Base-by-base conservation (phyloP, 805 yeast genomes). In the Candida vartiovaarae region DNA sequence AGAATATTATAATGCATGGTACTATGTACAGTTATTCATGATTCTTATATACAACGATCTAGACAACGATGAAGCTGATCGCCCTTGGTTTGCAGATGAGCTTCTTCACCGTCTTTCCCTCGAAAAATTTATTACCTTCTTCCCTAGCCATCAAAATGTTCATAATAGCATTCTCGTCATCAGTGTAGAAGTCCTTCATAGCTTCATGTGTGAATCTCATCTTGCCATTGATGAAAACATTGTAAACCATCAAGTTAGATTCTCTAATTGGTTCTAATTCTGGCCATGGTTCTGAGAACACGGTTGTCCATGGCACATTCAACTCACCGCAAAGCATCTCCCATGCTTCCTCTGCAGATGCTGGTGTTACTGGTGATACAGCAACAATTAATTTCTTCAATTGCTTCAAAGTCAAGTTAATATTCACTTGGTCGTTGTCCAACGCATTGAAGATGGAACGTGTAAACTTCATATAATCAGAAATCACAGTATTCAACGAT, bases 381-480 rank as follows among this genome's bases (percentile, higher is more conserved):
- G 78, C 60, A n/a, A 76, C 68, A 15, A 88, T 53, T 15, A 89
- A 64, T 42, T 75, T 77, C 49, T 72, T 67, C 46, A 72, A 72
- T 1, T 75, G 64, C 38, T 75, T 71, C 45, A 75, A 50, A 8
- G 76, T 53, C n/a, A 86, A 47, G 0, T 63, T 65, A 0, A 60
- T 49, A 35, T 65, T 60, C 8, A 77, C 63, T 1, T 59, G 50
- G 1, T 63, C 53, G 6, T 64, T 56, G 32, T 71, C 70, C 4
- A 68, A 36, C 0, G 74, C 71, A 3, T 59, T 49, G 2, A 61
- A 55, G 15, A 85, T 53, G 2, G 68, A 51, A 53, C 80, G 76
- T 8, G 95, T 83, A 40, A 82, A 61, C 56, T 89, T 93, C 96
- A 89, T 91, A 56, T 79, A 84, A 58, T 89, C 95, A 0, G 97